phyloP scores from a whole-genome alignment of 1,284 basidiomycete species.

The Hymenochaete sp. region DNA sequence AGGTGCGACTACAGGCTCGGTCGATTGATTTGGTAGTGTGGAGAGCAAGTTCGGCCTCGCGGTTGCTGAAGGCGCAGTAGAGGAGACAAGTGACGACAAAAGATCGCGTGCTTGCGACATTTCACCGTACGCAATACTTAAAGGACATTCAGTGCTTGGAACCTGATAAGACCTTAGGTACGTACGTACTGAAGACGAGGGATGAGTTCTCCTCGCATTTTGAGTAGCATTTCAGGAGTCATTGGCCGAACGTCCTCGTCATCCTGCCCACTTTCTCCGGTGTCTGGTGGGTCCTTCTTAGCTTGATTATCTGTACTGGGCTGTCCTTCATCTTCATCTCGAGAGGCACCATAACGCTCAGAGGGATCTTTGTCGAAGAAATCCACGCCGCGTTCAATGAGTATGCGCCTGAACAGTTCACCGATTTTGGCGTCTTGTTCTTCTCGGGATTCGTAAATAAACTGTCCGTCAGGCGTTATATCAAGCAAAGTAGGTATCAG shows the following conservation, averaged over 20 bases:
- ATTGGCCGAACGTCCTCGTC: conserved; percentile 33
- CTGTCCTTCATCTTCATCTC: conserved; percentile 22
- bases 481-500: conserved; percentile 56
- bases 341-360: conserved; percentile 21
- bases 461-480: conserved; percentile 59
- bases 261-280: conserved; percentile 14
- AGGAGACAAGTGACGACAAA: conserved; percentile 45
- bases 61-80: conserved; percentile 15
- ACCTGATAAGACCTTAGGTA: neutral
- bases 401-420: conserved; percentile 58
- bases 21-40: conserved; percentile 11
- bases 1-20: conserved; percentile 23
- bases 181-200: conserved; percentile 58
- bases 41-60: no score
- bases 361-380: conserved; percentile 51
- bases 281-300: conserved; percentile 23
- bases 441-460: conserved; percentile 59
- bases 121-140: conserved; percentile 64
- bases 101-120: conserved; percentile 68
- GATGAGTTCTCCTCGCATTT: conserved; percentile 61
- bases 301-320: conserved; percentile 23
- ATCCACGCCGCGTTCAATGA: conserved; percentile 60
- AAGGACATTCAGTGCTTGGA: conserved; percentile 14
- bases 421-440: conserved; percentile 46
- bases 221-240: conserved; percentile 63